phyloP scores from a whole-genome alignment of 2,329 filamentous ascomycete species.

The Trichoderma guizhouense region DNA sequence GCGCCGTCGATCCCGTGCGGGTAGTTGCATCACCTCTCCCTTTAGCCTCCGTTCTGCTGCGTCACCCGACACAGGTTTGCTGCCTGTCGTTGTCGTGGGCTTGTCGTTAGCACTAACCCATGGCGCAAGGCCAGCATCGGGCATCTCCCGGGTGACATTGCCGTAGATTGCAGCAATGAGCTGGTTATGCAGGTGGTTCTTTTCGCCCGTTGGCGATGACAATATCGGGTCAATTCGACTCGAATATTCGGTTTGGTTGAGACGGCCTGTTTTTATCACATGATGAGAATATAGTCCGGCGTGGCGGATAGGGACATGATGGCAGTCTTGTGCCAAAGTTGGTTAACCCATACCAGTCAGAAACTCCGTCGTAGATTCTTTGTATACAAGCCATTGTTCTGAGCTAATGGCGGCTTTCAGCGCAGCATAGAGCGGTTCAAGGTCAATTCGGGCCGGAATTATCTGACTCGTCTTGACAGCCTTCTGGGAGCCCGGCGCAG shows the following conservation, averaged over 20 bases:
- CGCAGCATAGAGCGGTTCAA: constrained; percentile 61
- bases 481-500: constrained; percentile 48
- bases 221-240: constrained; percentile 60
- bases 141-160: constrained; percentile 67
- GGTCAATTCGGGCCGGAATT: constrained; percentile 63
- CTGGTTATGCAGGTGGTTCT: constrained; percentile 64
- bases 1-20: constrained; percentile 61
- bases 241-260: constrained; percentile 61
- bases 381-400: constrained; percentile 63
- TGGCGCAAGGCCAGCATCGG: constrained; percentile 63
- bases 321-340: not conserved
- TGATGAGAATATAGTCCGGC: not conserved
- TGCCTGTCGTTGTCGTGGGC: constrained; percentile 52
- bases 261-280: constrained; percentile 46
- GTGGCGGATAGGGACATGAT: not conserved
- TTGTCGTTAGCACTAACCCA: constrained; percentile 73
- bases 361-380: constrained; percentile 61
- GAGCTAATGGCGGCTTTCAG: constrained; percentile 57
- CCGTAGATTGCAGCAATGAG: constrained; percentile 64
- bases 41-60: constrained; percentile 63
- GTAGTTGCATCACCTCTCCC: constrained; percentile 67
- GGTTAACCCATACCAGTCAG: constrained; percentile 49
- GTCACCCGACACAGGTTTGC: constrained; percentile 63
- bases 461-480: constrained; percentile 58
- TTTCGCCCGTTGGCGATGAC: constrained; percentile 54